These are phyloP conservation scores for Miscanthus sacchariflorus DNA, from an alignment of 202 grass and related monocot species.

Conservation along the genomic window DNA sequence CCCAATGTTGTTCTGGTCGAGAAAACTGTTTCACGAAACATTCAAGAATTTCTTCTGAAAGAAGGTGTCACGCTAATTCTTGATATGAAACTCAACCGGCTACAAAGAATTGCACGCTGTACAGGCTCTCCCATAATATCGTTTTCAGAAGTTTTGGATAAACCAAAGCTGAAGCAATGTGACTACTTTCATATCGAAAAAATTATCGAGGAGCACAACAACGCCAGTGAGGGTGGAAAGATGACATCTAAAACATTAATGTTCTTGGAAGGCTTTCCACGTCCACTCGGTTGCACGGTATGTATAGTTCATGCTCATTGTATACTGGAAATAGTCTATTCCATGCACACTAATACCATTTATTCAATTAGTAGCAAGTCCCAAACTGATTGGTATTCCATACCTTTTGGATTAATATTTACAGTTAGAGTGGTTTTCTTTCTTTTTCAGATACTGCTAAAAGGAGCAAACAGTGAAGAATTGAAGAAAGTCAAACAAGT, in stretches of 20 bases:
- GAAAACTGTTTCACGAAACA: conserved; percentile 94
- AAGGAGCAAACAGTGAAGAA: conserved; percentile 82
- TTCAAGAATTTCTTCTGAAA: conserved; percentile 84
- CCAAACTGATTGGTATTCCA: conserved; percentile 19
- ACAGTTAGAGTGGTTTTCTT: conserved; percentile 44
- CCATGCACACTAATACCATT: conserved; percentile 17
- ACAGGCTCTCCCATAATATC: conserved; percentile 86
- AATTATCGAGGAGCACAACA: conserved; percentile 84
- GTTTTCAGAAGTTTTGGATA: conserved; percentile 75
- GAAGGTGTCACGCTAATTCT: conserved; percentile 77
- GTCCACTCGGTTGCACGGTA: conserved; percentile 89
- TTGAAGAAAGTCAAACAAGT: conserved; percentile 95
- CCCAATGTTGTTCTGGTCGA: conserved; percentile 97
- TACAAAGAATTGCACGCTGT: conserved; percentile 89
- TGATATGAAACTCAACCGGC: conserved; percentile 89
- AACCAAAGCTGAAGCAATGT: conserved; percentile 75
- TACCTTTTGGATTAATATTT: conserved; percentile 35
- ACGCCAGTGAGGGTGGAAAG: conserved; percentile 66
- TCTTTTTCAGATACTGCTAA: conserved; percentile 87
- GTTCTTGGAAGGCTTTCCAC: conserved; percentile 85
- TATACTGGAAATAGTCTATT: background rate
- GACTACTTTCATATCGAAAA: conserved; percentile 91
- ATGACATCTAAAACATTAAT: conserved; percentile 80
- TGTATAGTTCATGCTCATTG: conserved; percentile 33
- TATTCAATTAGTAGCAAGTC: conserved; percentile 22